Base-by-base conservation (phyloP, 1,139 yeast species). In the Nakaseomyces nivariensis region DNA sequence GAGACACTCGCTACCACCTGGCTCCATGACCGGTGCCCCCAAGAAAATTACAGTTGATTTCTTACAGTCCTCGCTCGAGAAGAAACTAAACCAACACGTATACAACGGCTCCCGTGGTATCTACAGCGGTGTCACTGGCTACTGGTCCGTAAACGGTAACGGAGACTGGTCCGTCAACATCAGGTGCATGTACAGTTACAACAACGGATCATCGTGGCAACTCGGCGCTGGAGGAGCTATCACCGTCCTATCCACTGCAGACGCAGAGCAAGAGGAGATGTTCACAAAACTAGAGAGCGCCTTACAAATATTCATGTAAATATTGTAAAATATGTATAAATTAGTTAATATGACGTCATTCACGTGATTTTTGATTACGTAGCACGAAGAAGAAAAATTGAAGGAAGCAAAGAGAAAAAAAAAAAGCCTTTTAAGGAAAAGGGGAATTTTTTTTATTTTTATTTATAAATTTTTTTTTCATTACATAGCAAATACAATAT, bases 11-110 rank as follows among this genome's bases (percentile, higher is more conserved):
- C 71, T 94, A 37, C 98, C 99, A 1, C 97, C 99, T 0, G 99
- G 99, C 0, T 90, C 97, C 1, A 94, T 94, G 99, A 94, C 99
- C 0, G 99, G 99, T 3, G 98, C 99, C 0, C 99, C 99, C 1
- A 94, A 94, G 69, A 85, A 83, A 60, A 75, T 96, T 51, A 87
- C 97, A 0, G 96, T 92, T 3, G 94, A 90, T 64, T 67, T 94
- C 11, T 72, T 94, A 26, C 85, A 83, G 53, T 67, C 69, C 1
- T 69, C 57, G 5, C 52, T 67, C 8, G 71, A 67, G 49, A 48
- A 51, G 4, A 51, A 49, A 8, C 48, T 76, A n/a, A 80, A 76
- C 37, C 51, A 64, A 54, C 77, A 73, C 25, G 51, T 57, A 5
- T 46, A 51, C 25, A 50, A 50, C 11, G 75, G 67, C 66, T 75